Conservation (phyloP, 1,139 yeast genomes). For the Kurtzmaniella quercitrusa region DNA sequence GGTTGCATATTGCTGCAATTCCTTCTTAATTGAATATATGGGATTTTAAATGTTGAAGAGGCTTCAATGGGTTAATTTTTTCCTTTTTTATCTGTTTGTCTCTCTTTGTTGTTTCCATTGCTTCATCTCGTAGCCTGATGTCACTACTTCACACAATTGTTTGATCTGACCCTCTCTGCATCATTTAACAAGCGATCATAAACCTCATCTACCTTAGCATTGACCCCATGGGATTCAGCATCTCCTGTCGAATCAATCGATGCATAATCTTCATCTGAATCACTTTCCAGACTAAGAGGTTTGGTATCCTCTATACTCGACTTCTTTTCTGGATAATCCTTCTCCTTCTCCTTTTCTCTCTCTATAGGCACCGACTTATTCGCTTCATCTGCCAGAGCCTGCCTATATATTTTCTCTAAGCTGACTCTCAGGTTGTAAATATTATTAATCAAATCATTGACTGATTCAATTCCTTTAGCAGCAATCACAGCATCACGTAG, state of each 20-base stretch:
- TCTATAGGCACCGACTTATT: neutral
- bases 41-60: too few relatives aligned
- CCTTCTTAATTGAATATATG: too few relatives aligned
- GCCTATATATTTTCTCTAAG: conserved; percentile 49
- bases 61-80: too few relatives aligned
- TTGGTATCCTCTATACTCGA: neutral
- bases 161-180: conserved; percentile 61
- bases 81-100: too few relatives aligned
- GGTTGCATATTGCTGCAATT: too few relatives aligned
- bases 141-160: conserved; percentile 16
- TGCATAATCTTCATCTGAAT: conserved; percentile 24
- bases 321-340: conserved; percentile 9
- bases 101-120: too few relatives aligned
- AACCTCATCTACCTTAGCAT: conserved; percentile 56
- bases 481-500: conserved; percentile 71
- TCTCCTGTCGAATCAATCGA: conserved; percentile 26
- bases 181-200: conserved; percentile 68
- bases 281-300: conserved; percentile 3
- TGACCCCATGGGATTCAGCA: conserved; percentile 15
- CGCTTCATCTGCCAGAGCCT: conserved; percentile 6
- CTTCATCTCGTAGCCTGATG: too few relatives aligned
- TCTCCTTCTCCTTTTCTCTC: conserved; percentile 6
- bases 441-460: conserved; percentile 63
- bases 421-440: conserved; percentile 52
- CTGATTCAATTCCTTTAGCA: conserved; percentile 74